These are phyloP conservation scores for Trichothecium sympodiale DNA, from an alignment of 2,329 filamentous ascomycete genomes.

Conservation along the genomic window DNA sequence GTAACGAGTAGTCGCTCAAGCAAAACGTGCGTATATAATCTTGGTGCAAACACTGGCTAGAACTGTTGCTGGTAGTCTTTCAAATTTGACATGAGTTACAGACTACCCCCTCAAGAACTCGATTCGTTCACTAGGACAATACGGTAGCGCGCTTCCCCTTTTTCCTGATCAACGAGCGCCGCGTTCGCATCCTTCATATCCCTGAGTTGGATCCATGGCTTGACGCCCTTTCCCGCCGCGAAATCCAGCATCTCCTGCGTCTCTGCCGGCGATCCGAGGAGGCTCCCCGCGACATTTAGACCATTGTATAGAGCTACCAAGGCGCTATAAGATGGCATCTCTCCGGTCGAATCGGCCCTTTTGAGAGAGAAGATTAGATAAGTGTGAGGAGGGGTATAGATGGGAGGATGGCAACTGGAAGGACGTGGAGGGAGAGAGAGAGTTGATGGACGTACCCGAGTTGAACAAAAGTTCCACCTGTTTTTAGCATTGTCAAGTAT, in stretches of 20 bases:
- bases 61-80: too few relatives aligned
- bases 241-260: constrained; percentile 46
- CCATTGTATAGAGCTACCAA: too few relatives aligned
- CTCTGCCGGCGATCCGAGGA: constrained; percentile 39
- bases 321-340: too few relatives aligned
- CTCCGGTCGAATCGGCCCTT: too few relatives aligned
- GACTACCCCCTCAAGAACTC: too few relatives aligned
- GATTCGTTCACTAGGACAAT: constrained; percentile 31
- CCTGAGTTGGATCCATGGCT: constrained; percentile 40
- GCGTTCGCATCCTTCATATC: constrained; percentile 41
- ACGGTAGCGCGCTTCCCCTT: constrained; percentile 33
- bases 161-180: constrained; percentile 39
- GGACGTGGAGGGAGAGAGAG: constrained; percentile 40
- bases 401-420: too few relatives aligned
- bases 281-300: constrained; percentile 29
- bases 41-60: too few relatives aligned
- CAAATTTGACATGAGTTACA: too few relatives aligned
- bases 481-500: constrained; percentile 48
- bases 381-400: too few relatives aligned
- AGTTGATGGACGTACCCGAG: constrained; percentile 32
- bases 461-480: constrained; percentile 52
- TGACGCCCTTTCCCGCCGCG: constrained; percentile 39
- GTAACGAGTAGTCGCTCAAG: too few relatives aligned
- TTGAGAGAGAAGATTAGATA: too few relatives aligned
- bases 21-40: too few relatives aligned